Conservation (phyloP, 1,139 yeast genomes). For the Candida glucosophila region DNA sequence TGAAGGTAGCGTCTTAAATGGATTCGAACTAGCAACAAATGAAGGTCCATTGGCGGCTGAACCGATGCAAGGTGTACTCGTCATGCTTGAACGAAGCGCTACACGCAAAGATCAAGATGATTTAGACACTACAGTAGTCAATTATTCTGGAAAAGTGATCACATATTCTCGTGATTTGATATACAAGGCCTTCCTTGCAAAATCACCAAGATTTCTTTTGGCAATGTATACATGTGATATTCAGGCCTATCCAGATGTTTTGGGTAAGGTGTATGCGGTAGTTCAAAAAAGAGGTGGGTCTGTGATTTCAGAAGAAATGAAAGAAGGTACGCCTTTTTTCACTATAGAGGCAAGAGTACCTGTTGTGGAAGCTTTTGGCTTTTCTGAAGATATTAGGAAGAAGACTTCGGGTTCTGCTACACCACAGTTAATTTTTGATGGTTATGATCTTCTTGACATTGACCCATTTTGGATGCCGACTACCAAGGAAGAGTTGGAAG, state of each 20-base stretch:
- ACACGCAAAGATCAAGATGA: conserved; percentile 21
- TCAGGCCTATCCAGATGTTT: conserved; percentile 88
- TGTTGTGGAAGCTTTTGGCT: conserved; percentile 94
- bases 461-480: conserved; percentile 99
- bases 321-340: conserved; percentile 96
- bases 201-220: conserved; percentile 83
- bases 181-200: conserved; percentile 58
- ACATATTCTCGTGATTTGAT: conserved; percentile 68
- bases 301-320: conserved; percentile 86
- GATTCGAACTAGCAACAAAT: conserved; percentile 73
- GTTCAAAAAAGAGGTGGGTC: conserved; percentile 83
- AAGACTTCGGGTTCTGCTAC: conserved; percentile 95
- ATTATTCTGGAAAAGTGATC: conserved; percentile 62
- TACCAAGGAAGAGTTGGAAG: conserved; percentile 92
- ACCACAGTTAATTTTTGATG: conserved; percentile 88
- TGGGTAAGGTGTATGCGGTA: conserved; percentile 93
- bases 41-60: conserved; percentile 90
- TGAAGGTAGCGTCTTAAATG: conserved; percentile 67
- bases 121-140: conserved; percentile 20
- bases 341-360: conserved; percentile 81
- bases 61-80: conserved; percentile 74
- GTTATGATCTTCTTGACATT: conserved; percentile 75
- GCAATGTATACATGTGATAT: conserved; percentile 94
- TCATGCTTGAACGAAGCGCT: conserved; percentile 28
- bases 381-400: conserved; percentile 89